phyloP scores from a whole-genome alignment of 1,284 basidiomycete genomes.

The Pseudozyma tsukubaensis region DNA sequence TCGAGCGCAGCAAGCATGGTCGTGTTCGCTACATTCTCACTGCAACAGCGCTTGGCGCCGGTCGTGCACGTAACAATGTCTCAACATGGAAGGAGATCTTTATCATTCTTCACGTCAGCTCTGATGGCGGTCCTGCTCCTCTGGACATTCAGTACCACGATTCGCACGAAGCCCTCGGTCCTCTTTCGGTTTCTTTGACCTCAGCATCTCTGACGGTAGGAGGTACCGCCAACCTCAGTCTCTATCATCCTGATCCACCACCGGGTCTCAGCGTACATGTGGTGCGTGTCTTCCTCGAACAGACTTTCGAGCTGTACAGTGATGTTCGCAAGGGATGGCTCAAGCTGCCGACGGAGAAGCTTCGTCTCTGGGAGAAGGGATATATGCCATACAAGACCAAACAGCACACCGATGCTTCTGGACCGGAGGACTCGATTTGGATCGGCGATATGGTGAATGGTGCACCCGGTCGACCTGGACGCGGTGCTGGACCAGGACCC shows the following conservation, averaged over 20 bases:
- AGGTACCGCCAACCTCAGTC: constrained; percentile 55
- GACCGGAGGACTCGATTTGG: constrained; percentile 56
- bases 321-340: constrained; percentile 58
- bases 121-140: constrained; percentile 61
- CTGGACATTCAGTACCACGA: constrained; percentile 67
- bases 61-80: constrained; percentile 56
- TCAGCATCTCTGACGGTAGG: constrained; percentile 65
- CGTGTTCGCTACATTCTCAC: constrained; percentile 64
- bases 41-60: constrained; percentile 63
- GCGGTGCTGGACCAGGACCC: constrained; percentile 35
- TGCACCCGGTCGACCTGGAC: constrained; percentile 49
- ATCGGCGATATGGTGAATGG: constrained; percentile 47
- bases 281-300: constrained; percentile 64
- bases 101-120: constrained; percentile 61
- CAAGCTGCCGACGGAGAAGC: constrained; percentile 61
- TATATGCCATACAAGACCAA: constrained; percentile 64
- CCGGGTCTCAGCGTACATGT: constrained; percentile 63
- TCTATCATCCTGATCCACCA: constrained; percentile 65
- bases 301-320: constrained; percentile 65
- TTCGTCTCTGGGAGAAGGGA: constrained; percentile 65
- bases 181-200: constrained; percentile 60
- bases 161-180: constrained; percentile 64
- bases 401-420: constrained; percentile 42
- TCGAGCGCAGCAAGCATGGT: constrained; percentile 64
- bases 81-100: constrained; percentile 63